Evolutionary conservation across 306 rosid species (phyloP).

Genomic region (Vicia faba): DNA sequence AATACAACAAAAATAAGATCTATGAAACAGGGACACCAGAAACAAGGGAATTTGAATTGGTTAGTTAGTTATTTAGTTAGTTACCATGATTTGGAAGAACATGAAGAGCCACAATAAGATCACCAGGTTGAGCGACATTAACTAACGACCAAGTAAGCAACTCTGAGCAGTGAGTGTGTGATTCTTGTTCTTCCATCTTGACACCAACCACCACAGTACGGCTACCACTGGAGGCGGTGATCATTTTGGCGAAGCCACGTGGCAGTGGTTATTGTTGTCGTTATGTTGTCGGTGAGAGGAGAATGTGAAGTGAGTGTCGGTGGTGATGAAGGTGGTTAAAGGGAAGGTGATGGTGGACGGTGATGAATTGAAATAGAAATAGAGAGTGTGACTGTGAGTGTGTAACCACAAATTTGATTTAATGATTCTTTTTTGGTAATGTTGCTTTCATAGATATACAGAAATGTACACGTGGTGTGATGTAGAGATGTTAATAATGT

Average conservation of each 20-base stretch:
- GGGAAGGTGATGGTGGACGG: too few relatives aligned
- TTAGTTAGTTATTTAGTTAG: not conserved
- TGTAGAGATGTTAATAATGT: not conserved
- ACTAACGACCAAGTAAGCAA: constrained; percentile 87
- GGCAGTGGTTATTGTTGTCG: not conserved
- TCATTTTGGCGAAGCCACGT: not conserved
- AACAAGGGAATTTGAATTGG: too few relatives aligned
- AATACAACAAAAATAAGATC: not conserved
- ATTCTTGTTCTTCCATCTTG: constrained; percentile 53
- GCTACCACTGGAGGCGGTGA: constrained; percentile 12
- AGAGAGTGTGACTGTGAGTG: not conserved
- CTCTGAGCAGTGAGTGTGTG: constrained; percentile 56
- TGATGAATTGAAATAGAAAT: too few relatives aligned
- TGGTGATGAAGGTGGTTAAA: not conserved
- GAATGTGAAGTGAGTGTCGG: not conserved
- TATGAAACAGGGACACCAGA: too few relatives aligned
- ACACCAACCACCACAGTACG: constrained; percentile 79
- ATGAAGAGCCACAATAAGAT: constrained; percentile 79
- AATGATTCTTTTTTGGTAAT: not conserved
- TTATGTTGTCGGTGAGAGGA: constrained; percentile 40
- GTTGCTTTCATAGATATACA: not conserved
- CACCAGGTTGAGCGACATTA: constrained; percentile 86
- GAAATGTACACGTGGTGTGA: not conserved
- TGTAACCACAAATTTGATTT: not conserved
- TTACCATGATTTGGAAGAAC: constrained; percentile 62